Percentiles rank a stretch among this genome's conserved stretches.
These are phyloP conservation scores for Amphichorda felina DNA, from an alignment of 2,329 filamentous ascomycete species.

Conservation along the genomic window DNA sequence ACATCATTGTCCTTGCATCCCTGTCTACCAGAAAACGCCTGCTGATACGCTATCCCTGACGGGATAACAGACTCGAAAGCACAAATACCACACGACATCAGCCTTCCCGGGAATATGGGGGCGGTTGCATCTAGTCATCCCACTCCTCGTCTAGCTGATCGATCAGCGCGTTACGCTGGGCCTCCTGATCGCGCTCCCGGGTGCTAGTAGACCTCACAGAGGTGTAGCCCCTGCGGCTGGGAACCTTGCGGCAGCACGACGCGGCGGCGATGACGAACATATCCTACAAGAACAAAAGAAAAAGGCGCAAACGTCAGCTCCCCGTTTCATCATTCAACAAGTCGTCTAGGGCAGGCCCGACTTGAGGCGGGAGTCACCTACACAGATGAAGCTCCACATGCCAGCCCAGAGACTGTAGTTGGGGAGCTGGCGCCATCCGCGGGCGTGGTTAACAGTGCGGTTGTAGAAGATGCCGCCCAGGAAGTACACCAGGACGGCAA, in stretches of 20 bases:
- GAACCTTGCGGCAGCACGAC: conserved; percentile 56
- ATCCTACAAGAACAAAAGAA: conserved; percentile 32
- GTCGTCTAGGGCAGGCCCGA: conserved; percentile 12
- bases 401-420: conserved; percentile 91
- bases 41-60: too few relatives aligned
- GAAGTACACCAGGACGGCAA: conserved; percentile 76
- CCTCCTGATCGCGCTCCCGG: conserved; percentile 47
- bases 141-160: conserved; percentile 95
- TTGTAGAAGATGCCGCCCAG: conserved; percentile 93
- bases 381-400: conserved; percentile 73
- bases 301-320: conserved; percentile 10
- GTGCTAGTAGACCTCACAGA: conserved; percentile 42
- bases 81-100: too few relatives aligned
- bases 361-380: conserved; percentile 22
- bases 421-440: conserved; percentile 89
- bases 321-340: background rate
- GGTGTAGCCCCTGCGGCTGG: conserved; percentile 54
- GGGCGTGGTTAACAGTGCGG: conserved; percentile 82
- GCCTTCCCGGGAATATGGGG: too few relatives aligned
- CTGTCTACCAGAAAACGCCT: too few relatives aligned
- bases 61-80: too few relatives aligned
- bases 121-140: conserved; percentile 80
- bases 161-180: conserved; percentile 80
- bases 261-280: conserved; percentile 57
- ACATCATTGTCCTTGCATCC: too few relatives aligned